phyloP scores from a whole-genome alignment of 1,284 basidiomycete genomes.

The Chalciporus sp. region DNA sequence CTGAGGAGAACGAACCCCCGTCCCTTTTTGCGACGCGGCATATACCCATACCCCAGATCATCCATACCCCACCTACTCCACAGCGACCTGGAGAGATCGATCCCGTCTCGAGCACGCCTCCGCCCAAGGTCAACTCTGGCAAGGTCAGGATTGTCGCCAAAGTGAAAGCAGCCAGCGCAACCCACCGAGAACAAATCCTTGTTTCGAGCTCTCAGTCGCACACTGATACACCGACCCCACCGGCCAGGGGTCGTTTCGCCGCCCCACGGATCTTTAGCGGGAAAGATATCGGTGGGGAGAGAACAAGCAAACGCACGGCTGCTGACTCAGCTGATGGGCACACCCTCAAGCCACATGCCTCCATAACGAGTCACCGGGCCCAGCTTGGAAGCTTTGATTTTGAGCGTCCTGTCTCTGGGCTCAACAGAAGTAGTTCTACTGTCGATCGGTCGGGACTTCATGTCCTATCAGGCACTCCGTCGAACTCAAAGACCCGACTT shows the following conservation, averaged over 20 bases:
- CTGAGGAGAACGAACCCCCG: slow-evolving; percentile 23
- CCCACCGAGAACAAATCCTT: slow-evolving; percentile 31
- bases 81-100: slow-evolving; percentile 29
- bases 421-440: slow-evolving; percentile 35
- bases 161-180: slow-evolving; percentile 14
- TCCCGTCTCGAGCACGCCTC: slow-evolving; percentile 2
- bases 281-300: slow-evolving; percentile 30
- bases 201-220: slow-evolving; percentile 27
- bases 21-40: slow-evolving; percentile 15
- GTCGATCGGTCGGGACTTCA: slow-evolving; percentile 21
- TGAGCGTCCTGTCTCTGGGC: slow-evolving; percentile 53
- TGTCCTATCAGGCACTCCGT: slow-evolving; percentile 4
- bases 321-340: slow-evolving; percentile 7
- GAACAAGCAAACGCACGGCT: slow-evolving; percentile 8
- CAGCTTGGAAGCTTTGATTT: slow-evolving; percentile 75
- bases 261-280: slow-evolving; percentile 32
- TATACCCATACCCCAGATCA: slow-evolving; percentile 36
- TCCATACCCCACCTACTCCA: slow-evolving; percentile 48
- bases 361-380: slow-evolving; percentile 38
- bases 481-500: slow-evolving; percentile 15
- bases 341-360: slow-evolving; percentile 8
- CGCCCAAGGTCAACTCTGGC: slow-evolving; percentile 11
- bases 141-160: slow-evolving; percentile 15
- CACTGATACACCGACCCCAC: neutral
- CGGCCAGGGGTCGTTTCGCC: slow-evolving; percentile 32